Evolutionary conservation across 805 yeast species (phyloP).

Genomic region (Saccharomycopsis sp.): DNA sequence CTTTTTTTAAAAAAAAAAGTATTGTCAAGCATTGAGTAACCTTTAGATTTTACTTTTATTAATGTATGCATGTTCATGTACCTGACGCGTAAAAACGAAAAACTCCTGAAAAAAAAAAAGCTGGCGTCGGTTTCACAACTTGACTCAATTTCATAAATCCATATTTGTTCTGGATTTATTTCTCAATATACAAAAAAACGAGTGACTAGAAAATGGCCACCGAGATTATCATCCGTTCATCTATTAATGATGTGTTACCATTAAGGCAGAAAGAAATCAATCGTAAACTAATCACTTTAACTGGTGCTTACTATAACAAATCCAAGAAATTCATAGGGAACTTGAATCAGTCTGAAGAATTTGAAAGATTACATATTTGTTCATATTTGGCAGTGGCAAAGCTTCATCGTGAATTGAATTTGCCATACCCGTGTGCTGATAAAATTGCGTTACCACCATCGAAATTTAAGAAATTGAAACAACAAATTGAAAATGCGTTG

Average conservation of each 20-base stretch:
- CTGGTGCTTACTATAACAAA: conserved; percentile 6
- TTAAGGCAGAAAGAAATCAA: conserved; percentile 2
- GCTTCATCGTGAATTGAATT: conserved; percentile 34
- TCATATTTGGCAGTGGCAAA: conserved; percentile 54
- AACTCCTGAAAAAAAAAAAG: too few relatives aligned
- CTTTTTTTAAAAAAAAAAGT: too few relatives aligned
- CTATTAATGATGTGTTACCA: conserved; percentile 5
- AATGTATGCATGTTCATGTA: too few relatives aligned
- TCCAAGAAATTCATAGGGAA: conserved; percentile 7
- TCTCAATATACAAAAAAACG: too few relatives aligned
- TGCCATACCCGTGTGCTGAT: conserved; percentile 43
- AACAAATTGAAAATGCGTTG: conserved; percentile 9
- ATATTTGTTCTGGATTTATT: too few relatives aligned
- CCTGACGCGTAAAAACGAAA: too few relatives aligned
- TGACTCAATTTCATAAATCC: too few relatives aligned
- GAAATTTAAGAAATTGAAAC: conserved; percentile 32
- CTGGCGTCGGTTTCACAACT: too few relatives aligned
- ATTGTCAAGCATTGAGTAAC: too few relatives aligned
- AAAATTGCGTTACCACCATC: conserved; percentile 53
- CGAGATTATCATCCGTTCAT: conserved; percentile 1
- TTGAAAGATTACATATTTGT: conserved; percentile 62
- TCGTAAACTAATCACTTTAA: conserved; percentile 3
- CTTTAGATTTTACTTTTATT: too few relatives aligned
- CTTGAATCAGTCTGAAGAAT: conserved; percentile 48
- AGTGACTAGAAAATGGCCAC: conserved; percentile 7